Evolutionary conservation across 2,329 filamentous ascomycete species (phyloP).

Genomic region (Ustulina deusta): DNA sequence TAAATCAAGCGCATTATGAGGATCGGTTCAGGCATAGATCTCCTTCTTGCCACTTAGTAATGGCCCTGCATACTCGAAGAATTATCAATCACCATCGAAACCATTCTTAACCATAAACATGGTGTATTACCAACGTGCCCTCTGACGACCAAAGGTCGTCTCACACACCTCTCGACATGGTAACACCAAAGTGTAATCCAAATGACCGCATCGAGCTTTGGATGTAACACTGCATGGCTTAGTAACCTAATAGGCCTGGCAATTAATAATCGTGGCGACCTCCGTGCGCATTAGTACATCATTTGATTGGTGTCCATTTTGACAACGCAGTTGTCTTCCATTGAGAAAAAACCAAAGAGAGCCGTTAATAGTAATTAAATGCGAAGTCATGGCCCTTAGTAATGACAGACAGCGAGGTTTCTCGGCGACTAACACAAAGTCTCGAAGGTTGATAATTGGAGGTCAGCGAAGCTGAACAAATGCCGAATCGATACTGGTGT

Average conservation of each 20-base stretch:
- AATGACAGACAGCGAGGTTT: background rate
- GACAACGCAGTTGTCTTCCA: background rate
- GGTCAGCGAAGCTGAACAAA: background rate
- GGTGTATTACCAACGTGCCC: background rate
- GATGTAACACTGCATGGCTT: constrained; percentile 18
- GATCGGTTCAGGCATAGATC: background rate
- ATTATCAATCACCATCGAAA: background rate
- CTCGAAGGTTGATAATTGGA: background rate
- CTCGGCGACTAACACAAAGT: too few relatives aligned
- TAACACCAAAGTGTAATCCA: background rate
- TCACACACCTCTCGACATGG: background rate
- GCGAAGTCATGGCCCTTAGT: background rate
- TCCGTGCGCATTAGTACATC: background rate
- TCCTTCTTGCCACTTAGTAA: constrained; percentile 10
- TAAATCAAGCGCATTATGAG: background rate
- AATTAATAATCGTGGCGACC: constrained; percentile 15
- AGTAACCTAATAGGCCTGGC: background rate
- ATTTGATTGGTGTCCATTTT: background rate
- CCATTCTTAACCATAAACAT: background rate
- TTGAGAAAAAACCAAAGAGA: background rate
- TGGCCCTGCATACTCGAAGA: background rate
- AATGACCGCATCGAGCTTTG: constrained; percentile 5
- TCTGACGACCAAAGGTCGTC: constrained; percentile 2
- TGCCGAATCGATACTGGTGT: background rate
- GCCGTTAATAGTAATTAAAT: background rate